These are phyloP conservation scores for Leersia perrieri DNA, from an alignment of 176 grass and related monocot species.

Conservation along the genomic window DNA sequence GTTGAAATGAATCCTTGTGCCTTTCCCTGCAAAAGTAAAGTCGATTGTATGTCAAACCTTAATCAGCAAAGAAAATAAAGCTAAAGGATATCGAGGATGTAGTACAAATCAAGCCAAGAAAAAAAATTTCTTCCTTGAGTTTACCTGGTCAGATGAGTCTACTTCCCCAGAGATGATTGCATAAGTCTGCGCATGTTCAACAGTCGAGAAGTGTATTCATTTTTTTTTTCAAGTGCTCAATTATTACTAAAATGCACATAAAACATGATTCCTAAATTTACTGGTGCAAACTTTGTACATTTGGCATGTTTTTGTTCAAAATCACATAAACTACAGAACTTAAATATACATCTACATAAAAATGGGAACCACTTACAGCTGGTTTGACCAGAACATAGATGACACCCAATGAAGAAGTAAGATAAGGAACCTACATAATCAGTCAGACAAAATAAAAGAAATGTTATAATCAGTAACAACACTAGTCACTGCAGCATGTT, in stretches of 20 bases:
- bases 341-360: background rate
- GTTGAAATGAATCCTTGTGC: slow-evolving; percentile 67
- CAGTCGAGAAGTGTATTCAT: background rate
- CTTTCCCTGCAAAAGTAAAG: slow-evolving; percentile 56
- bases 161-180: slow-evolving; percentile 67
- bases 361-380: slow-evolving; percentile 55
- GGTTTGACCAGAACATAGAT: slow-evolving; percentile 78
- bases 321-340: background rate
- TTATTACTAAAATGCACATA: background rate
- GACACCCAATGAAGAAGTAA: slow-evolving; percentile 79
- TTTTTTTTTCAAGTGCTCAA: background rate
- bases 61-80: background rate
- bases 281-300: background rate
- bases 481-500: background rate
- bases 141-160: slow-evolving; percentile 65
- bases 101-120: background rate
- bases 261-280: background rate
- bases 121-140: background rate
- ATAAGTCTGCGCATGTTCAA: slow-evolving; percentile 48
- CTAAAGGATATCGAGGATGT: background rate
- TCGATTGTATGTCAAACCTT: background rate
- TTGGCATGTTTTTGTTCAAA: background rate
- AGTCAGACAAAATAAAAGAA: background rate
- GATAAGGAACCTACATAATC: slow-evolving; percentile 70
- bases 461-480: background rate